Evolutionary conservation across 163 green algal genomes (phyloP).

Genomic region (Scenedesmus sp.): DNA sequence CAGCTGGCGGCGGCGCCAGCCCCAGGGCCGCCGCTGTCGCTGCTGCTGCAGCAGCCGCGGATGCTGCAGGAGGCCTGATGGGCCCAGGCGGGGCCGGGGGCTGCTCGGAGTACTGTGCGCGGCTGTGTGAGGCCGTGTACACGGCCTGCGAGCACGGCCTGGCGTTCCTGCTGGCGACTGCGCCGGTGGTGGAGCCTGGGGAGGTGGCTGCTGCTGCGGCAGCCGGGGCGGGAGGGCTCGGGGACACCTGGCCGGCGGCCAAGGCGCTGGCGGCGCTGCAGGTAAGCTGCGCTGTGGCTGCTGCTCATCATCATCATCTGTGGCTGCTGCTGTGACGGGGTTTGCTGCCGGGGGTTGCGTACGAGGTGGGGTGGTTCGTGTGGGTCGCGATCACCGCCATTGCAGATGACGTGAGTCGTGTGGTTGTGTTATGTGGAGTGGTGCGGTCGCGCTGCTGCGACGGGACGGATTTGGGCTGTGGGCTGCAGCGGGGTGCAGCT

Average conservation of each 20-base stretch:
- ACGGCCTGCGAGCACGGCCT: slow-evolving; percentile 58
- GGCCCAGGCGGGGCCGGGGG: background rate
- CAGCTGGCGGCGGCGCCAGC: background rate
- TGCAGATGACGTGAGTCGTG: too few species aligned
- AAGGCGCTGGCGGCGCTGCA: slow-evolving; percentile 61
- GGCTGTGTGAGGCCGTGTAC: slow-evolving; percentile 67
- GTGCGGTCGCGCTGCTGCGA: too few species aligned
- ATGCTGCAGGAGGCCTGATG: background rate
- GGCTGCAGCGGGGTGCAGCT: too few species aligned
- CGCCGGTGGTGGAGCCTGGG: slow-evolving; percentile 59
- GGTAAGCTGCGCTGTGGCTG: too few species aligned
- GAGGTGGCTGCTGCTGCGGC: slow-evolving; percentile 52
- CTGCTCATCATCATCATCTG: too few species aligned
- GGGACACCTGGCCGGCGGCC: slow-evolving; percentile 57
- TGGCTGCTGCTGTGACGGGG: background rate
- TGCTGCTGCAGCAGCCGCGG: slow-evolving; percentile 16
- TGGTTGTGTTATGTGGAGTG: too few species aligned
- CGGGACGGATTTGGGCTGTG: too few species aligned
- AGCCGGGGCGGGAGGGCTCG: slow-evolving; percentile 48
- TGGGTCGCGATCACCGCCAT: too few species aligned
- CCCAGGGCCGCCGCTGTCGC: background rate
- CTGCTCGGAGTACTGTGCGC: slow-evolving; percentile 63
- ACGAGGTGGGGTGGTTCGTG: too few species aligned
- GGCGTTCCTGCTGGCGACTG: slow-evolving; percentile 59
- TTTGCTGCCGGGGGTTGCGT: too few species aligned